A percentile compares a stretch with the other conserved stretches of the same genome.
Evolutionary conservation across 176 grass and related monocot species (phyloP).

Genomic region (Musa beccarii): DNA sequence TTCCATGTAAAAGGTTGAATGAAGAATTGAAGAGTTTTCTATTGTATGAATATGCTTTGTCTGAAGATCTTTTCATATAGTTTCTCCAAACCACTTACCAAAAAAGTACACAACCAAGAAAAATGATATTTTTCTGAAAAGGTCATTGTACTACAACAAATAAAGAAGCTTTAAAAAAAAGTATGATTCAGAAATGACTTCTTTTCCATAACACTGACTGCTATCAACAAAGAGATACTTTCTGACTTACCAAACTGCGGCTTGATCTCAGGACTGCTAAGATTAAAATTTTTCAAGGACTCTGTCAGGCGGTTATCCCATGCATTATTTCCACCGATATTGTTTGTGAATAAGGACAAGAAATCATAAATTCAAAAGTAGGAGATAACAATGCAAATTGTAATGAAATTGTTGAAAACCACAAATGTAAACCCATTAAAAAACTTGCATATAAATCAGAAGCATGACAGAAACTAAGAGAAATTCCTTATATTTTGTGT

Average conservation of each 20-base stretch:
- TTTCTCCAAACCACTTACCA: background rate
- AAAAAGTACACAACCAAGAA: background rate
- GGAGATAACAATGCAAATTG: no score
- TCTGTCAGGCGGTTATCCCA: slow-evolving; percentile 81
- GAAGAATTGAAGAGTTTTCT: background rate
- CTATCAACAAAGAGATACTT: background rate
- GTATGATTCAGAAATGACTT: background rate
- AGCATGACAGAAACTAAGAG: no score
- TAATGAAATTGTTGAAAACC: no score
- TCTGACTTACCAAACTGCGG: slow-evolving; percentile 85
- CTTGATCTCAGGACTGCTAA: slow-evolving; percentile 83
- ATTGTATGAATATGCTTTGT: background rate
- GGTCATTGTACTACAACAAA: background rate
- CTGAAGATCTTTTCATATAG: background rate
- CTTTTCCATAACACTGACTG: background rate
- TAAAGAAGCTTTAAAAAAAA: background rate
- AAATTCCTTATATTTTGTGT: no score
- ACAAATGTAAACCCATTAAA: no score
- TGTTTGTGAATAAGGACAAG: slow-evolving; percentile 39
- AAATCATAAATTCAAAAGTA: background rate
- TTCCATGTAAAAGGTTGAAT: background rate
- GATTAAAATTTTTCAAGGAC: slow-evolving; percentile 93
- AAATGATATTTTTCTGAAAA: background rate
- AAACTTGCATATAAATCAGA: no score
- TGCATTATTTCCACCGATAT: slow-evolving; percentile 82